phyloP scores from a whole-genome alignment of 1,139 yeast species.

The Yamadazyma triangularis region DNA sequence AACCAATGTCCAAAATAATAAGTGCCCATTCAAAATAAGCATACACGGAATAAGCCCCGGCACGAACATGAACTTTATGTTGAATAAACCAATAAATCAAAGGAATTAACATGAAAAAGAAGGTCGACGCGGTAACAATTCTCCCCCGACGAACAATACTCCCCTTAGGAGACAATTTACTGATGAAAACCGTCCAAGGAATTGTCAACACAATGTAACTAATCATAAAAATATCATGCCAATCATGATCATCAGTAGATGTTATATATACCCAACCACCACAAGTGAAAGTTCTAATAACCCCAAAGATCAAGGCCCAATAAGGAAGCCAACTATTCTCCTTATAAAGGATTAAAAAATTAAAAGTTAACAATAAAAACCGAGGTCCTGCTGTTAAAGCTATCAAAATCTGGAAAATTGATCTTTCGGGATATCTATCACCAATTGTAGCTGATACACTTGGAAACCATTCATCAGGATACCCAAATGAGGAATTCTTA shows the following conservation, averaged over 20 bases:
- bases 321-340: conserved; percentile 33
- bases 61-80: conserved; percentile 78
- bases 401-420: conserved; percentile 80
- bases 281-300: conserved; percentile 83
- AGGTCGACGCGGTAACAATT: conserved; percentile 49
- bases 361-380: conserved; percentile 63
- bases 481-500: conserved; percentile 77
- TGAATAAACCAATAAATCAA: conserved; percentile 86
- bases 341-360: conserved; percentile 42
- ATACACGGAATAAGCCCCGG: conserved; percentile 95
- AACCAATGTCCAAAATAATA: conserved; percentile 75
- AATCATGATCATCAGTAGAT: conserved; percentile 94
- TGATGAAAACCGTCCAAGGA: conserved; percentile 80
- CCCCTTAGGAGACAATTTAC: conserved; percentile 47
- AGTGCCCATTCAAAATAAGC: conserved; percentile 95
- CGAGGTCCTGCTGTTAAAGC: conserved; percentile 86
- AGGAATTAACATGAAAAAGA: conserved; percentile 73
- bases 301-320: conserved; percentile 44
- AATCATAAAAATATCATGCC: conserved; percentile 95
- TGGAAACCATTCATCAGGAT: conserved; percentile 98
- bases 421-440: conserved; percentile 92
- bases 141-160: conserved; percentile 51
- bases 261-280: conserved; percentile 99
- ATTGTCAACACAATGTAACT: conserved; percentile 79
- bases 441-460: conserved; percentile 97